Conservation (phyloP, 768 basidiomycete genomes). For the Mycena rebaudengoi region DNA sequence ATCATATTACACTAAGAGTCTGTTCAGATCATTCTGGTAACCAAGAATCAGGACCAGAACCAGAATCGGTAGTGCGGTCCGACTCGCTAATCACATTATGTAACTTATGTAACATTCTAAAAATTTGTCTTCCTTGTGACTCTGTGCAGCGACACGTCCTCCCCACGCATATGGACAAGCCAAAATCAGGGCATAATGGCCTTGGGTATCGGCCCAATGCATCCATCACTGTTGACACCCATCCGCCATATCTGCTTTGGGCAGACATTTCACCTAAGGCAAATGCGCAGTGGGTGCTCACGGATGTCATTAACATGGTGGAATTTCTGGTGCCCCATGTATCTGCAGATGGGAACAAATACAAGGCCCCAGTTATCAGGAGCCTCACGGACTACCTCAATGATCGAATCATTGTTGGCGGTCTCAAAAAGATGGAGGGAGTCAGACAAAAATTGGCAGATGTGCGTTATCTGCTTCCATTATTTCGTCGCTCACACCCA, state of each 20-base stretch:
- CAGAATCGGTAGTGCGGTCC: constrained; percentile 1
- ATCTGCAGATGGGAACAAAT: not conserved
- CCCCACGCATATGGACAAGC: not conserved
- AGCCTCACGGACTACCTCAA: not conserved
- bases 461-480: not conserved
- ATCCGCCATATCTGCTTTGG: not conserved
- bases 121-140: not conserved
- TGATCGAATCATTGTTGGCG: not conserved
- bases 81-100: constrained; percentile 1
- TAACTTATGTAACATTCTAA: constrained; percentile 2
- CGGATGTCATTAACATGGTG: not conserved
- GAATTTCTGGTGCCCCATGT: not conserved
- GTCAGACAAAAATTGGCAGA: constrained; percentile 1
- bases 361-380: not conserved
- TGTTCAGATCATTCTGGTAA: not conserved
- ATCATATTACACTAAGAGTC: no score
- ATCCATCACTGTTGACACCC: not conserved
- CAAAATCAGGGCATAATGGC: not conserved
- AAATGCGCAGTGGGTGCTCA: not conserved
- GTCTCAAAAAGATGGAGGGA: not conserved
- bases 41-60: constrained; percentile 2
- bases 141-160: not conserved
- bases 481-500: not conserved
- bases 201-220: not conserved
- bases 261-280: not conserved